Base-by-base conservation (phyloP, 352 stramenopile genomes). In the Pythium phragmitis region DNA sequence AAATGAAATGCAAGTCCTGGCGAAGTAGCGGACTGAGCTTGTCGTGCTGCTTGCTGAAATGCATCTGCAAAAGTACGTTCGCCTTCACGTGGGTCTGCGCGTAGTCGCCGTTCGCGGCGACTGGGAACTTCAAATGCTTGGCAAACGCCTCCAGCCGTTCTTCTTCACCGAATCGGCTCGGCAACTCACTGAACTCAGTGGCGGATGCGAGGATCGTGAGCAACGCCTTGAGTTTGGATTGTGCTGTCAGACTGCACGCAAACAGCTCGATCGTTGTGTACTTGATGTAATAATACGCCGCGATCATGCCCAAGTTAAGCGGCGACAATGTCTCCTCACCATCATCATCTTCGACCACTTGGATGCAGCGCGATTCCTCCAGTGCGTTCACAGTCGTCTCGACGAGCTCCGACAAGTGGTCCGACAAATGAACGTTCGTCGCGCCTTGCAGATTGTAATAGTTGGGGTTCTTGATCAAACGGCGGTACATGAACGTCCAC, bases 251-350 rank as follows among this genome's bases (percentile, higher is more conserved):
- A 57, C 94, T 98, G 67, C 95, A 97, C 28, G 97, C 96, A 70
- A 99, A 99, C 28, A 99, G 80, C 74, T 99, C 97, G 64, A 99
- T 98, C 33, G 98, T 99, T 50, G 94, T 98, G 80, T 99, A 99
- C 76, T 98, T 93, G 58, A 99, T 91, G 76, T 99, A 99, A 77
- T 99, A 99, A 79, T 99, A 99, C 0, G 97, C 95, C 17, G 97
- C 96, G 63, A 99, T 99, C 96, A 99, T 99, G 45, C 98, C 98
- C 48, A 99, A 79, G 78, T 99, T 99, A 16, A 99, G 79, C 6
- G 97, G 85, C 39, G 83, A 87, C 36, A 99, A 78, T 57, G 96
- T 88, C 51, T 98, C 91, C 46, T 96, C 90, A n/a, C 80, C 80
- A 36, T 93, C 80, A 50, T 97, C 91, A 34, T 72, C 63, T 57